Conservation (phyloP, 169 alveolate genomes). For the Eimeria sp. region DNA sequence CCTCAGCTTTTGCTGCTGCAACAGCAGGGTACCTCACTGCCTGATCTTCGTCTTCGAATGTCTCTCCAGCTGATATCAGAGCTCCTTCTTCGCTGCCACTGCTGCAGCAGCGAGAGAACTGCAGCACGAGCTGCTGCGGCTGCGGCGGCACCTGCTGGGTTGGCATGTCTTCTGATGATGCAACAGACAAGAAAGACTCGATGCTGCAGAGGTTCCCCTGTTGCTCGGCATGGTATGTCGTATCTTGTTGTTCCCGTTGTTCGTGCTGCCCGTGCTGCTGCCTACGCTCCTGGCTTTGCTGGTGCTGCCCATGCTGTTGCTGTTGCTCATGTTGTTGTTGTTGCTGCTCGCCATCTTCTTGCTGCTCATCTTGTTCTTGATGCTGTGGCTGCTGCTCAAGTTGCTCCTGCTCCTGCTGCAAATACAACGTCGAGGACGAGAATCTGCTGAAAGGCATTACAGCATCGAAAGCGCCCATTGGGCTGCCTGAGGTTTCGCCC, state of each 20-base stretch:
- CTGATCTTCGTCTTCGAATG: background rate
- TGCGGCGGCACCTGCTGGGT: constrained; percentile 22
- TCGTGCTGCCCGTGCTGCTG: constrained; percentile 21
- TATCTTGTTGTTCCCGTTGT: background rate
- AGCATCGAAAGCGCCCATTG: background rate
- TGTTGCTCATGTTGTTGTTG: background rate
- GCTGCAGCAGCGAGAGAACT: constrained; percentile 29
- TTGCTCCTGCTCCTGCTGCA: background rate
- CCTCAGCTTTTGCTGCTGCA: background rate
- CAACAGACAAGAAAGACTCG: constrained; percentile 25
- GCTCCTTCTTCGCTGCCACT: background rate
- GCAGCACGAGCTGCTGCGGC: constrained; percentile 37
- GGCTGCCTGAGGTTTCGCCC: background rate
- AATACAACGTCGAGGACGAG: too few species aligned
- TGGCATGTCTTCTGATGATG: background rate
- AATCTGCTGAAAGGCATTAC: background rate
- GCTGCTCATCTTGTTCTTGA: background rate
- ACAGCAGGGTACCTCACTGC: background rate
- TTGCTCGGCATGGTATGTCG: background rate
- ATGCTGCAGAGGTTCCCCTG: background rate
- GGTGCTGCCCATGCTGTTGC: background rate
- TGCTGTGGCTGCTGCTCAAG: background rate
- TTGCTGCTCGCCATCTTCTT: background rate
- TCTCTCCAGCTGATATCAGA: background rate
- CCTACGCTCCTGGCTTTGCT: background rate